Percentiles rank a stretch among this genome's conserved stretches.
phyloP scores from a whole-genome alignment of 2,329 filamentous ascomycete genomes.

The Emergomyces orientalis region DNA sequence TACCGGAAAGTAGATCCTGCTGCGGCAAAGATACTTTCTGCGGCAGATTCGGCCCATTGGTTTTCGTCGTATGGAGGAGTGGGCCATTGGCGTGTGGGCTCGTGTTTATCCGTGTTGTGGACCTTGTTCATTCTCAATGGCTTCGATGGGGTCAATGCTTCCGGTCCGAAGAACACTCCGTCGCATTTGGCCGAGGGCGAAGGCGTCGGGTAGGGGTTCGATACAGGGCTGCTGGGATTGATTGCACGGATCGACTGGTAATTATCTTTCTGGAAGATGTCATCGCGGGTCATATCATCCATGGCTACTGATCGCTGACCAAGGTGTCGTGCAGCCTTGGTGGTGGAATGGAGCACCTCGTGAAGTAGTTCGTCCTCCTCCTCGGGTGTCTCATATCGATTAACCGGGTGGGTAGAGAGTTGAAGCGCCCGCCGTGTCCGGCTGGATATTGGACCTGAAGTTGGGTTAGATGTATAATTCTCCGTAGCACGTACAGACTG shows the following conservation, averaged over 20 bases:
- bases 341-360: slow-evolving; percentile 71
- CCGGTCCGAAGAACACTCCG: slow-evolving; percentile 60
- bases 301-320: slow-evolving; percentile 37
- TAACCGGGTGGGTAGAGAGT: slow-evolving; percentile 60
- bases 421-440: slow-evolving; percentile 69
- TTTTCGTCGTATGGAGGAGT: slow-evolving; percentile 91
- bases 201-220: slow-evolving; percentile 58
- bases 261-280: slow-evolving; percentile 13
- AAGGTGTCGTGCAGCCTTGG: slow-evolving; percentile 62
- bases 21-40: slow-evolving; percentile 71
- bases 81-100: slow-evolving; percentile 66
- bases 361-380: slow-evolving; percentile 95
- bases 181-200: slow-evolving; percentile 77
- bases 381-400: slow-evolving; percentile 86
- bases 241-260: slow-evolving; percentile 12
- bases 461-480: slow-evolving; percentile 12
- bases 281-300: slow-evolving; percentile 10
- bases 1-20: slow-evolving; percentile 43
- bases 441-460: slow-evolving; percentile 56
- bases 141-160: slow-evolving; percentile 44
- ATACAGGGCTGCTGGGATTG: slow-evolving; percentile 21
- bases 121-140: slow-evolving; percentile 60
- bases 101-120: slow-evolving; percentile 35
- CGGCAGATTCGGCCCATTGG: slow-evolving; percentile 78
- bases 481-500: slow-evolving; percentile 14